Evolutionary conservation across 768 basidiomycete genomes (phyloP).

Genomic region (Boletus sp.): DNA sequence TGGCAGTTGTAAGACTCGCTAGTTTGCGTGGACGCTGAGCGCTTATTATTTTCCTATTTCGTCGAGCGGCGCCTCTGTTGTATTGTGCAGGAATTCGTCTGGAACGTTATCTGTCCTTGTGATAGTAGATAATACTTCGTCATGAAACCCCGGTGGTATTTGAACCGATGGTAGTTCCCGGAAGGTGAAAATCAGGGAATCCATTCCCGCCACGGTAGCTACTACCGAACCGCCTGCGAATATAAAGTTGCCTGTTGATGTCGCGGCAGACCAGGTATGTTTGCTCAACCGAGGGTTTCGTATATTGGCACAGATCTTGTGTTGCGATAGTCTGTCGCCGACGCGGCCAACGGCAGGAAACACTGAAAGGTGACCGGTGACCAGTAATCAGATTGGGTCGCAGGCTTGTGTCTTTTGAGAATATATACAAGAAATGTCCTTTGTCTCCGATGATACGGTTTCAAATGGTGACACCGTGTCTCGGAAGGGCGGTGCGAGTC

Average conservation of each 20-base stretch:
- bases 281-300: neutral
- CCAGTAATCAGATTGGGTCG: too few relatives aligned
- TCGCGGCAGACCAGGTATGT: too few relatives aligned
- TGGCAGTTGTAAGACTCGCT: conserved; percentile 10
- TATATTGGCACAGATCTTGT: neutral
- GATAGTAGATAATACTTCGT: too few relatives aligned
- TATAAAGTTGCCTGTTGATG: too few relatives aligned
- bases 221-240: too few relatives aligned
- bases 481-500: too few relatives aligned
- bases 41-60: neutral
- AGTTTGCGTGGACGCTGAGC: conserved; percentile 4
- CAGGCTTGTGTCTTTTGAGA: too few relatives aligned
- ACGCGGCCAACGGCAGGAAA: neutral
- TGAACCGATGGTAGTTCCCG: neutral
- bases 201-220: too few relatives aligned
- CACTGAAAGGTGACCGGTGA: neutral
- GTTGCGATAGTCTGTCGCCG: neutral
- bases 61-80: neutral
- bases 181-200: neutral
- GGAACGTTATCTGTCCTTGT: neutral
- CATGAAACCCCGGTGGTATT: neutral
- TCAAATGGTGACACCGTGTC: too few relatives aligned
- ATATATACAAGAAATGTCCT: too few relatives aligned
- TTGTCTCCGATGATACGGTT: too few relatives aligned
- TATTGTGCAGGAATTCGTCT: neutral